Evolutionary conservation across 208 protist species (phyloP).

Genomic region (Trypanosoma avium): DNA sequence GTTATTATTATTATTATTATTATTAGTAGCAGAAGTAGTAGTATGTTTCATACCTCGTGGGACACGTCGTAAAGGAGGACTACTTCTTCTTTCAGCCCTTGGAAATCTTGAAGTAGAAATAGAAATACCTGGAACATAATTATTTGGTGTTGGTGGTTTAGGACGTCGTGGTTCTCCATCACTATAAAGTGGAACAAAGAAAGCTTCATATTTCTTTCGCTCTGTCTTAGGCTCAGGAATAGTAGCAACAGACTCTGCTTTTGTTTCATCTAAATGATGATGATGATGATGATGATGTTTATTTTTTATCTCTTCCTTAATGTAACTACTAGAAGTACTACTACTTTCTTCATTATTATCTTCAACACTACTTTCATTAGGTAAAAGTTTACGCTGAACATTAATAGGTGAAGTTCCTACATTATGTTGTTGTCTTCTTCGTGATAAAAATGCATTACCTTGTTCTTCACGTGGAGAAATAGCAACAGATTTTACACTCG

Average conservation of each 20-base stretch:
- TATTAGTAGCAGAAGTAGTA: neutral
- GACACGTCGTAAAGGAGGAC: neutral
- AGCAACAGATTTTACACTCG: neutral
- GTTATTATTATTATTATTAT: neutral
- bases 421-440: neutral
- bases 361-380: neutral
- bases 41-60: neutral
- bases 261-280: neutral
- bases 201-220: slow-evolving; percentile 52
- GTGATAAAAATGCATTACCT: neutral
- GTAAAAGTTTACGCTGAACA: neutral
- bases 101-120: neutral
- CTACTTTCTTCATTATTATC: too few relatives aligned
- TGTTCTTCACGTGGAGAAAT: neutral
- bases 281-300: neutral
- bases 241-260: neutral
- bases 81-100: neutral
- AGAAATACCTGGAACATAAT: slow-evolving; percentile 48
- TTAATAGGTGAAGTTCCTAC: neutral
- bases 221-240: slow-evolving; percentile 66
- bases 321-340: too few relatives aligned
- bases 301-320: neutral
- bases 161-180: slow-evolving; percentile 52
- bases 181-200: slow-evolving; percentile 63
- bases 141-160: slow-evolving; percentile 75